phyloP scores from a whole-genome alignment of 2,329 filamentous ascomycete genomes.

The Trichoderma breve region DNA sequence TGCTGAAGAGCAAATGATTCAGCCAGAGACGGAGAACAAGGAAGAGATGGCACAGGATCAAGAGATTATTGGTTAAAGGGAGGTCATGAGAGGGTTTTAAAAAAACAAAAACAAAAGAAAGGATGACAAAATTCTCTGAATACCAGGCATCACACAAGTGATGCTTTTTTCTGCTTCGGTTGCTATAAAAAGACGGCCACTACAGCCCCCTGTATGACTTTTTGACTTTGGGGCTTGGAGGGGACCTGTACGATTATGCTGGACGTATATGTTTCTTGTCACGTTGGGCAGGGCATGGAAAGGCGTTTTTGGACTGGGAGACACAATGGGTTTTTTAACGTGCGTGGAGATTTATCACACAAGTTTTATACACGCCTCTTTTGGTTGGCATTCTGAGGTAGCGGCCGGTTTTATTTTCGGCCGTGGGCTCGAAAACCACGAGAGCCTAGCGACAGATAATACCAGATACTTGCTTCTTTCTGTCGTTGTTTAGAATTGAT shows the following conservation, averaged over 20 bases:
- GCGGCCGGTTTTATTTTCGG: constrained; percentile 10
- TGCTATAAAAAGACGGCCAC: constrained; percentile 2
- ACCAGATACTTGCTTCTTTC: constrained; percentile 12
- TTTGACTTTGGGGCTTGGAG: constrained; percentile 12
- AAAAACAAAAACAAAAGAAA: background rate
- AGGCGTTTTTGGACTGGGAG: constrained; percentile 22
- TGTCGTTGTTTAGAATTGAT: background rate
- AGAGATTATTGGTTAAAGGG: constrained; percentile 38
- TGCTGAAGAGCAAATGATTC: constrained; percentile 67
- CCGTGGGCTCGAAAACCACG: constrained; percentile 6
- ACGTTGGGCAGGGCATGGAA: constrained; percentile 24
- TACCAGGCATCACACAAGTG: constrained; percentile 11
- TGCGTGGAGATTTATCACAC: constrained; percentile 8
- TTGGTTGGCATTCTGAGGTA: constrained; percentile 15
- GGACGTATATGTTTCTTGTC: constrained; percentile 23
- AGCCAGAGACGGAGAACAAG: constrained; percentile 50
- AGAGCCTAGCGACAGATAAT: constrained; percentile 20
- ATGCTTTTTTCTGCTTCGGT: constrained; percentile 2
- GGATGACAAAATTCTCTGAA: constrained; percentile 20
- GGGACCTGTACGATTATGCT: constrained; percentile 25
- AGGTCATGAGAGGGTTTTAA: constrained; percentile 18
- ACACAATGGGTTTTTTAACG: background rate
- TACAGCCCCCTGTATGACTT: constrained; percentile 7
- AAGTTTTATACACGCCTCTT: constrained; percentile 18
- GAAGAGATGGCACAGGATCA: constrained; percentile 43